Base-by-base conservation (phyloP, 441 rosid genomes). In the Populus hybrid region DNA sequence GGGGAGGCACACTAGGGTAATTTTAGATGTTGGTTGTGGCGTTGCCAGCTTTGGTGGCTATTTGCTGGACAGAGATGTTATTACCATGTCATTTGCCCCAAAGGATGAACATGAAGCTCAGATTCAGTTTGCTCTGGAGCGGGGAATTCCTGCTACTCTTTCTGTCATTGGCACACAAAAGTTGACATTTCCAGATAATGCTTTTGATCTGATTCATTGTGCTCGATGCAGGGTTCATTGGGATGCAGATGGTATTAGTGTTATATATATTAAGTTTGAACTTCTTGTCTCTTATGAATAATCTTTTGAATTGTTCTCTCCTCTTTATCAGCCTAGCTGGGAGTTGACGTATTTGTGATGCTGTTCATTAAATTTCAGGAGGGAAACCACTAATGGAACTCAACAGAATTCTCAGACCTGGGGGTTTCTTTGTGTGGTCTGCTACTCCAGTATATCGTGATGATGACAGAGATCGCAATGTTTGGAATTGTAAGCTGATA, bases 61-160 rank as follows among this genome's bases (percentile, higher is more conserved):
- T 82, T 84, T 95, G 84, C 80, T 90, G 74, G 92, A 92, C 73
- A 91, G 79, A 86, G 83, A 85, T 84, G 99, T 91, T 12, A 84
- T 95, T 76, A 89, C 97, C 24, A 91, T 95, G 98, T 95, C 99
- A 7, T 85, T 95, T 79, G 98, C 98, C 9, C 99, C 99, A 23
- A 95, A 95, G 86, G 99, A 93, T 83, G 97, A 93, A 78, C 99
- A 95, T 21, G 98, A 95, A 83, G 97, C 98, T 86, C 99, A 93
- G 89, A 93, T 95, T 82, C 97, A 95, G 85, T 93, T 95, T 82
- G 97, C 97, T 73, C 81, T 95, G 26, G 99, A 95, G 82, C 89
- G 99, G 72, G 97, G 99, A 74, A 90, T 95, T 75, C 98, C 97
- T 72, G 99, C 99, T 42, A 90, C 84, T 4, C 92, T 93, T 68